These are phyloP conservation scores for Pseudogymnoascus sp. DNA, from an alignment of 2,329 filamentous ascomycete genomes.

Conservation along the genomic window DNA sequence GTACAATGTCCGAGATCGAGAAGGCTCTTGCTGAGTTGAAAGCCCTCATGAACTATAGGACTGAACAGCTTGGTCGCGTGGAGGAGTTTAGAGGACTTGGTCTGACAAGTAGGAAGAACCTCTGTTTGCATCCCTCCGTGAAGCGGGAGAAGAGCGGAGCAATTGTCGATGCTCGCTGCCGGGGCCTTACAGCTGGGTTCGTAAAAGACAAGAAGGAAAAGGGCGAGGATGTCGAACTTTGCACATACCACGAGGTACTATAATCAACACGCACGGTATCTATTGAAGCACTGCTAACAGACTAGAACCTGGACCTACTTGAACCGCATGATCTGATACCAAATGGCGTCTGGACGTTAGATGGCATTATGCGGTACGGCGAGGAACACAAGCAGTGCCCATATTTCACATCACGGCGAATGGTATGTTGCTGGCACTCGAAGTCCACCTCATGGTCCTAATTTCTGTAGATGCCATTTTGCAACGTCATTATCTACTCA, in stretches of 20 bases:
- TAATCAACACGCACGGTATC: background rate
- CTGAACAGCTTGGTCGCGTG: conserved; percentile 78
- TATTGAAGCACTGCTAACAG: conserved; percentile 13
- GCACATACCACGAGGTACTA: conserved; percentile 82
- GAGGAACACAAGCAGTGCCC: conserved; percentile 96
- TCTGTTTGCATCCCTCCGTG: conserved; percentile 93
- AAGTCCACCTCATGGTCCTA: conserved; percentile 13
- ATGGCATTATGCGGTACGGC: conserved; percentile 80
- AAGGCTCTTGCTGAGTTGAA: conserved; percentile 91
- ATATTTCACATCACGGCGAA: conserved; percentile 90
- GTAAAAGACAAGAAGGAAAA: conserved; percentile 96
- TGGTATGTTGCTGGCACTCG: conserved; percentile 54
- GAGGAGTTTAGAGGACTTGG: conserved; percentile 93
- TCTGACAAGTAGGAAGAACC: conserved; percentile 90
- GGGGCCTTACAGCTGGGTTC: conserved; percentile 92
- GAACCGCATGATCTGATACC: conserved; percentile 94
- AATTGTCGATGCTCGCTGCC: conserved; percentile 90
- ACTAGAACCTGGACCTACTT: conserved; percentile 80
- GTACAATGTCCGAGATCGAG: conserved; percentile 98
- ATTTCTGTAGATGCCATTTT: conserved; percentile 76
- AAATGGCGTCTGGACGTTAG: conserved; percentile 91
- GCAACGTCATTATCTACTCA: conserved; percentile 99
- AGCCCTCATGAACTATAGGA: conserved; percentile 88
- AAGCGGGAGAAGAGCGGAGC: conserved; percentile 93
- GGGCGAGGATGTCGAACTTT: conserved; percentile 89